Evolutionary conservation across 2,329 filamentous ascomycete species (phyloP).

Genomic region (Elsinoe perseae): DNA sequence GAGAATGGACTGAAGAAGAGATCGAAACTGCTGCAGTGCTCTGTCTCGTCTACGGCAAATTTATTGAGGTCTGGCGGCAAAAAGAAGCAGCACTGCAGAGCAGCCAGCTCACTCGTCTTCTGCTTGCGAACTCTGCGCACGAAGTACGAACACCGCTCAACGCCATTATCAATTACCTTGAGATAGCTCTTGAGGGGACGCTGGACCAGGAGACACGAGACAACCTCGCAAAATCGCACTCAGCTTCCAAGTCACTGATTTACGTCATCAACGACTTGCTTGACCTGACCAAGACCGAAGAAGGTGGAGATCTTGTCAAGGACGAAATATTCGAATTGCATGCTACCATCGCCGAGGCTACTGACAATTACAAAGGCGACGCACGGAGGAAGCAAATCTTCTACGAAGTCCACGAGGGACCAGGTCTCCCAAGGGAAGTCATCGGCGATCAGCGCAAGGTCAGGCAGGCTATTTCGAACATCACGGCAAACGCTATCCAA

Average conservation of each 20-base stretch:
- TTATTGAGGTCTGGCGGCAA: constrained; percentile 88
- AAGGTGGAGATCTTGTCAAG: constrained; percentile 69
- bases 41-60: constrained; percentile 79
- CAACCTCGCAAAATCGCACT: constrained; percentile 75
- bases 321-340: constrained; percentile 71
- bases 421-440: constrained; percentile 61
- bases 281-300: constrained; percentile 80
- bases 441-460: constrained; percentile 72
- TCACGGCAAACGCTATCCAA: constrained; percentile 78
- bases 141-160: constrained; percentile 87
- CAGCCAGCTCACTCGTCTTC: constrained; percentile 68
- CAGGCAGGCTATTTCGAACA: constrained; percentile 74
- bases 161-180: constrained; percentile 89
- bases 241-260: constrained; percentile 83
- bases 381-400: constrained; percentile 66
- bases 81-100: constrained; percentile 78
- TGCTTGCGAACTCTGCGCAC: constrained; percentile 82
- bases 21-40: constrained; percentile 82
- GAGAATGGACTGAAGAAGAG: constrained; percentile 84
- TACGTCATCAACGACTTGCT: constrained; percentile 91
- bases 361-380: constrained; percentile 64
- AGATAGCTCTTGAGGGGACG: constrained; percentile 76
- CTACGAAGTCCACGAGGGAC: constrained; percentile 60
- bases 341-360: constrained; percentile 66
- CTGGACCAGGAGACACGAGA: constrained; percentile 78